Evolutionary conservation across 768 basidiomycete genomes (phyloP), one percentile per base, ranked within the genome.

Genomic region (Inosperma sp.): DNA sequence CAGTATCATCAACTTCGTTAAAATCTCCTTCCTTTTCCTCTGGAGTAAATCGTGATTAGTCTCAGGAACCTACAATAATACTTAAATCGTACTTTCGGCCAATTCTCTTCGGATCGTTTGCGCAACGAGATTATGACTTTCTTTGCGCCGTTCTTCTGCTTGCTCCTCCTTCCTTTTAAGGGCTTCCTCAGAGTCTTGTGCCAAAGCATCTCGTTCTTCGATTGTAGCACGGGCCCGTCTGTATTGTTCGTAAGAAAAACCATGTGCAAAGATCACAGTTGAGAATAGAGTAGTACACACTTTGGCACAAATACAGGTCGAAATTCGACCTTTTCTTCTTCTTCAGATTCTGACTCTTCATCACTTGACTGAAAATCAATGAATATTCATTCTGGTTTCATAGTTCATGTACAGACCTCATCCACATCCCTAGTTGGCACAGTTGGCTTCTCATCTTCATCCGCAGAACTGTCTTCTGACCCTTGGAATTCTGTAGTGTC

Each of bases 231-330:
- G 79, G n/a, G 77, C 84, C 14, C 86, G 86, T 68, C 90, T 92
- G 45, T 14, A 57, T 21, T 58, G 37, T 39, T 30, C 49, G 41
- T 44, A 48, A 57, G 55, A 43, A 13, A 48, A 51, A 39, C 17
- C 16, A n/a, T 7, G 4, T 36, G n/a, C n/a, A n/a, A 4, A 10
- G 23, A 35, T 46, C 13, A 33, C 21, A 30, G 23, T 13, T 26
- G 19, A 22, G 43, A 21, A 40, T 12, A 29, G 45, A 14, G 14
- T 19, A 23, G 25, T 29, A 69, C 86, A 52, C 63, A 94, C 94
- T 98, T 98, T 48, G 89, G 89, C 14, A 98, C 81, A 66, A 97
- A 99, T 1, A 95, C 88, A 2, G 96, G 96, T 55, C 94, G 77
- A 68, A 95, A 93, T 56, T 84, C 81, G 5, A 82, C 71, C 65